These are phyloP conservation scores for Botryotinia convoluta DNA, from an alignment of 2,329 filamentous ascomycete species.

Conservation along the genomic window DNA sequence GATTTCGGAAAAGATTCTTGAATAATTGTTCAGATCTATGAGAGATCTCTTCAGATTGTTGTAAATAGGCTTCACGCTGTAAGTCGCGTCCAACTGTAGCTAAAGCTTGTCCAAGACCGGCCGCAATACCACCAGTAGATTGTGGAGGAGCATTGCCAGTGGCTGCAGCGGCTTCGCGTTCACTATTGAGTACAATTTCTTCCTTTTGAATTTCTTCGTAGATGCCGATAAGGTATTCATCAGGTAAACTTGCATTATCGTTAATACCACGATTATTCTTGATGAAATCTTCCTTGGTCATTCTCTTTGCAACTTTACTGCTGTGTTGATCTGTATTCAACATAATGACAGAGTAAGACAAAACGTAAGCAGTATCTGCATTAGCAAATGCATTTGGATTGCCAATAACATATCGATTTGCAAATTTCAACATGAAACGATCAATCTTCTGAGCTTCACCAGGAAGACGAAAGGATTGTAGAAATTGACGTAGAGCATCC, in stretches of 20 bases:
- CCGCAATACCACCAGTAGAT: slow-evolving; percentile 67
- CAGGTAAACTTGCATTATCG: slow-evolving; percentile 87
- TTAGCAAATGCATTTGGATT: slow-evolving; percentile 98
- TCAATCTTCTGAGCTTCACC: slow-evolving; percentile 99
- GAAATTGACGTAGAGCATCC: slow-evolving; percentile 83
- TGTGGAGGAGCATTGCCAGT: slow-evolving; percentile 61
- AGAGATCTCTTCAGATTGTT: slow-evolving; percentile 91
- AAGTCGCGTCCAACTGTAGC: slow-evolving; percentile 89
- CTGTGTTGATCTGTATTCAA: slow-evolving; percentile 96
- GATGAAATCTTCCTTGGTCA: slow-evolving; percentile 97
- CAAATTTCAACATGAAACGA: slow-evolving; percentile 99
- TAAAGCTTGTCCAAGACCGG: slow-evolving; percentile 81
- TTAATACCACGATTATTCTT: slow-evolving; percentile 99
- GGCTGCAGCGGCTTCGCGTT: slow-evolving; percentile 84
- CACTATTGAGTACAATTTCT: slow-evolving; percentile 92
- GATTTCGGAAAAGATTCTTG: slow-evolving; percentile 86
- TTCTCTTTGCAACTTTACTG: slow-evolving; percentile 74
- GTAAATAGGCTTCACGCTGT: slow-evolving; percentile 87
- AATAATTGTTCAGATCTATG: slow-evolving; percentile 77
- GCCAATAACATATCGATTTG: slow-evolving; percentile 88
- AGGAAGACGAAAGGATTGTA: slow-evolving; percentile 91
- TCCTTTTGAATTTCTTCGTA: slow-evolving; percentile 89
- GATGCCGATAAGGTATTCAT: slow-evolving; percentile 85
- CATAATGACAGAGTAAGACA: slow-evolving; percentile 95
- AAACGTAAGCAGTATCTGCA: slow-evolving; percentile 93